These are phyloP conservation scores for Lepidium aucheri DNA, from an alignment of 345 rosid genomes.

Conservation along the genomic window DNA sequence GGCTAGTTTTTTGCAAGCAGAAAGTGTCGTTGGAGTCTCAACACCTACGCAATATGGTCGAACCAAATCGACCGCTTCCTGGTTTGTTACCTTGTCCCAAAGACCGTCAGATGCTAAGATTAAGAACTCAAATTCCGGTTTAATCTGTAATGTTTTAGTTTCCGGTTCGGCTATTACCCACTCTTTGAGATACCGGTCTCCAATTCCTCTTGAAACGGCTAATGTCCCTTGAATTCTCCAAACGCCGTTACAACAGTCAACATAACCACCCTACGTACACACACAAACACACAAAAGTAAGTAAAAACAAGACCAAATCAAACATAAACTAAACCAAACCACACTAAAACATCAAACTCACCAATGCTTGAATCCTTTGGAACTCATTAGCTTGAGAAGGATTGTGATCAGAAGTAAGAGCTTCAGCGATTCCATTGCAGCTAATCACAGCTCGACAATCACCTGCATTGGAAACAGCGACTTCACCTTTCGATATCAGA, in stretches of 20 bases:
- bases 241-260: slow-evolving; percentile 58
- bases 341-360: slow-evolving; percentile 25
- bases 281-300: neutral
- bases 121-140: slow-evolving; percentile 60
- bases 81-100: slow-evolving; percentile 96
- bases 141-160: slow-evolving; percentile 40
- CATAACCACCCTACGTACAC: slow-evolving; percentile 52
- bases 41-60: slow-evolving; percentile 40
- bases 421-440: slow-evolving; percentile 60
- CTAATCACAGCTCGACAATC: slow-evolving; percentile 84
- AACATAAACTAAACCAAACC: slow-evolving; percentile 2
- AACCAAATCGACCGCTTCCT: slow-evolving; percentile 79
- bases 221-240: slow-evolving; percentile 91
- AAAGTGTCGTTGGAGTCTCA: slow-evolving; percentile 34
- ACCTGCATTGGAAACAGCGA: slow-evolving; percentile 68
- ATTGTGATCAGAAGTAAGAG: slow-evolving; percentile 72
- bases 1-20: slow-evolving; percentile 70
- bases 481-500: slow-evolving; percentile 41
- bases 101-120: slow-evolving; percentile 94
- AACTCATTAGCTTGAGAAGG: slow-evolving; percentile 57
- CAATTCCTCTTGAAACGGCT: slow-evolving; percentile 84
- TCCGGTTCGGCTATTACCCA: slow-evolving; percentile 97
- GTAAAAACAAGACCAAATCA: slow-evolving; percentile 1
- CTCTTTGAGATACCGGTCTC: slow-evolving; percentile 59
- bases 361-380: slow-evolving; percentile 58